Conservation (phyloP, 257 asterid genomes). For the Phtheirospermum japonicum region DNA sequence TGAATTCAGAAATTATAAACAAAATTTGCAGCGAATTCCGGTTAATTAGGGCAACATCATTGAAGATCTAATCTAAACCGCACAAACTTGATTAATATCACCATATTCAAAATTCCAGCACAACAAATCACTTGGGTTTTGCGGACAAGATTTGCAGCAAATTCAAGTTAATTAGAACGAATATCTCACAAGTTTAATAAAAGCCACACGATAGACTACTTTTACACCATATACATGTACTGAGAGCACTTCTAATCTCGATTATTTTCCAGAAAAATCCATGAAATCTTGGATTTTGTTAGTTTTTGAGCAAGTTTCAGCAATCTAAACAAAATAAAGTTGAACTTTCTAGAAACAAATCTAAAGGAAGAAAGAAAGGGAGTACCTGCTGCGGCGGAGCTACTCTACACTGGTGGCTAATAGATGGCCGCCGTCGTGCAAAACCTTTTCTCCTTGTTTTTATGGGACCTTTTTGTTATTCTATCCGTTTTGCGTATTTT, state of each 20-base stretch:
- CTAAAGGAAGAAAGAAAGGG: background rate
- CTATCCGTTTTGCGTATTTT: slow-evolving; percentile 16
- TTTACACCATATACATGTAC: background rate
- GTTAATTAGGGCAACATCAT: background rate
- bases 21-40: slow-evolving; percentile 9
- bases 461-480: background rate
- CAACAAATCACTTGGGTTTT: background rate
- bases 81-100: background rate
- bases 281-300: background rate
- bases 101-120: background rate
- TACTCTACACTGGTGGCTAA: slow-evolving; percentile 7
- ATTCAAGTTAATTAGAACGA: too few relatives aligned
- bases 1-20: background rate
- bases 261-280: background rate
- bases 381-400: slow-evolving; percentile 26
- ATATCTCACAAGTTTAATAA: too few relatives aligned
- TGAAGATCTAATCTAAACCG: background rate
- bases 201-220: background rate
- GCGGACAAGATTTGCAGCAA: too few relatives aligned
- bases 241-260: background rate
- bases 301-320: background rate
- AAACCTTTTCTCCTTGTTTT: slow-evolving; percentile 1
- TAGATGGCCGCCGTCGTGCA: slow-evolving; percentile 8
- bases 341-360: background rate
- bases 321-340: background rate